Evolutionary conservation across 768 basidiomycete species (phyloP).

Genomic region (Calvatia gigantea): DNA sequence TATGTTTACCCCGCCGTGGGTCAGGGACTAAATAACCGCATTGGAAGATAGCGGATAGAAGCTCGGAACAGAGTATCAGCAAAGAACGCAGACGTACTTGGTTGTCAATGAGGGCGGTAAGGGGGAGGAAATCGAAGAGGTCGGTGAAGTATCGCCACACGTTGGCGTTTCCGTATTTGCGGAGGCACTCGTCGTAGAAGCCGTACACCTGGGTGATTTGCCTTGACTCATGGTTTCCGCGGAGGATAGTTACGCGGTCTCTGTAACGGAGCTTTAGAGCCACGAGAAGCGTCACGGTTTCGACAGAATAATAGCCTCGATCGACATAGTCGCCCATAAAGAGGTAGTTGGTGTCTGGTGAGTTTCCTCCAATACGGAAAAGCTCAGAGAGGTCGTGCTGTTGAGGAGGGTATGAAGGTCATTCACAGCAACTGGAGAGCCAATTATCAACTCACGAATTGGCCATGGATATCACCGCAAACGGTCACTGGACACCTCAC

Average conservation of each 20-base stretch:
- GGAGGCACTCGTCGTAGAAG: constrained; percentile 98
- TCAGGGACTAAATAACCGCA: neutral
- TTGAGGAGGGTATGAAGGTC: neutral
- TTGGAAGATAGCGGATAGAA: constrained; percentile 2
- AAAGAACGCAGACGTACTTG: constrained; percentile 74
- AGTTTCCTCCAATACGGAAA: constrained; percentile 97
- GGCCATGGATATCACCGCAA: constrained; percentile 99
- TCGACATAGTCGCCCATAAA: constrained; percentile 99
- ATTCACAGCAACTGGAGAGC: constrained; percentile 5
- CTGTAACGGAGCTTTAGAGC: constrained; percentile 97
- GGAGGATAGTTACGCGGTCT: constrained; percentile 95
- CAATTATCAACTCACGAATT: constrained; percentile 79
- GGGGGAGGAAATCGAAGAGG: constrained; percentile 94
- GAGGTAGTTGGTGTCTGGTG: constrained; percentile 98
- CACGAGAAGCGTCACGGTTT: constrained; percentile 96
- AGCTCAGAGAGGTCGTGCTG: constrained; percentile 99
- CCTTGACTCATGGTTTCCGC: constrained; percentile 98
- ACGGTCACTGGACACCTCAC: constrained; percentile 99
- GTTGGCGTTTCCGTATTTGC: constrained; percentile 99
- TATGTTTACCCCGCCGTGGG: neutral
- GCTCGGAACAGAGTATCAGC: constrained; percentile 2
- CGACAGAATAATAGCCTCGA: constrained; percentile 98
- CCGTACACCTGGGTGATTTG: constrained; percentile 99
- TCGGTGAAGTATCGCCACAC: constrained; percentile 99
- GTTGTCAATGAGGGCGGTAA: constrained; percentile 97